Base-by-base conservation (phyloP, 225 moss, liverwort and hornwort species). In the Sphagnum tenellum region DNA sequence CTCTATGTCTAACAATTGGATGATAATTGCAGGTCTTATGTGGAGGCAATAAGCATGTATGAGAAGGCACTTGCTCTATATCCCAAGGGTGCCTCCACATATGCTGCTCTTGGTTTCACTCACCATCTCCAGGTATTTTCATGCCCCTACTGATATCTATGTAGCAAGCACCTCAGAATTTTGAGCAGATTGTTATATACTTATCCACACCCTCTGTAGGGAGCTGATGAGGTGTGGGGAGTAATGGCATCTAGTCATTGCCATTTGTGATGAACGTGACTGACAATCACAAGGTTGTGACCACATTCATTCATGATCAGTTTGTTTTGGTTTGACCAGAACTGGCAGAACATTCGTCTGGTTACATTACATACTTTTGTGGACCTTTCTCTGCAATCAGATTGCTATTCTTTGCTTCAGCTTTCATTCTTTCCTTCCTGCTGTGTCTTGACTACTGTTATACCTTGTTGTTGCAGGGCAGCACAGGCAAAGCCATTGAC, bases 91-190 rank as follows among this genome's bases (percentile, higher is more conserved):
- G 93, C 93, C 47, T 89, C 87, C 72, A 98, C 98, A 8, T 90
- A 89, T 76, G 90, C 90, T 64, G 89, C 98, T 13, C 81, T 93
- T 72, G 93, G 98, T 54, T 93, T 98, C 71, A 93, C 93, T 66
- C 85, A 93, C 74, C 98, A 98, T 65, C 84, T 85, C 46, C 81
- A 85, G 81, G 84, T 81, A 46, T 63, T 48, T 70, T 60, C 46
- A 9, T 52, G 52, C 9, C 2, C 52, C 6, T 5, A 6, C 52
- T 52, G 52, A 52, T 5, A 52, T 5, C 9, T 6, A 52, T 52
- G 9, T 52, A 9, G 9, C 52, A 52, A 52, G 6, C 7, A 52
- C 29, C 29, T 29, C 29, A 29, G 29, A 29, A 29, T 29, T 29
- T 29, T 29, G 29, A 29, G 29, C 29, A 29, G 29, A 29, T 29